Base-by-base conservation (phyloP, 306 rosid species). In the Pyrus bretschneideri region DNA sequence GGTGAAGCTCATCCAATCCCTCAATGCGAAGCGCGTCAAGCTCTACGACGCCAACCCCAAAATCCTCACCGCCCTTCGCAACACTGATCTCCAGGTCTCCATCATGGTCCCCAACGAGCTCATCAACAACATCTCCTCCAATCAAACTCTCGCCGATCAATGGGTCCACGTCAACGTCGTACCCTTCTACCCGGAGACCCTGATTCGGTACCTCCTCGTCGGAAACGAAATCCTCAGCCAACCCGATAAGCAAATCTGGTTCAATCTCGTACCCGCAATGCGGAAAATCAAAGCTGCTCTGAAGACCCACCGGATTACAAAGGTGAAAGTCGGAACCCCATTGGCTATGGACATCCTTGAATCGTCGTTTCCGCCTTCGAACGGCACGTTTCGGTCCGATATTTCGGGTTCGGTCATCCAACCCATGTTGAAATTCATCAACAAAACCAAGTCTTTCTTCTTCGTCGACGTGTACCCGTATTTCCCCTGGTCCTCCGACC, bases 391-490 rank as follows among this genome's bases (percentile, higher is more conserved):
- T 45, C 80, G 96, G 76, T 76, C 88, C 27, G 97, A 87, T 69
- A 72, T 93, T 25, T 78, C 93, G 40, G 67, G 13, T 1, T 67
- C 57, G 19, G 85, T 90, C 14, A 81, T 93, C 5, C 89, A 81
- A 67, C 96, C 97, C 64, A 84, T 93, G 96, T 38, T 93, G 9
- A 72, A 84, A 27, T 90, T 91, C 75, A 73, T 93, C 68, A 59
- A 83, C 58, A 81, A 80, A 19, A 91, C 97, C n/a, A 84, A 84
- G 42, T 91, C 97, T 0, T 93, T 90, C 67, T 87, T 91, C 84
- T 93, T 93, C 90, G 46, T 91, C 0, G 97, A 93, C 18, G 94
- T 87, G 5, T 93, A 91, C 78, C 87, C 98, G 4, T 93, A 79
- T 69, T 91, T 93, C 45, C 72, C 96, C 0, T 93, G 97, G 97